Evolutionary conservation across 2,329 filamentous ascomycete genomes (phyloP).

Genomic region (Knufia fluminis): DNA sequence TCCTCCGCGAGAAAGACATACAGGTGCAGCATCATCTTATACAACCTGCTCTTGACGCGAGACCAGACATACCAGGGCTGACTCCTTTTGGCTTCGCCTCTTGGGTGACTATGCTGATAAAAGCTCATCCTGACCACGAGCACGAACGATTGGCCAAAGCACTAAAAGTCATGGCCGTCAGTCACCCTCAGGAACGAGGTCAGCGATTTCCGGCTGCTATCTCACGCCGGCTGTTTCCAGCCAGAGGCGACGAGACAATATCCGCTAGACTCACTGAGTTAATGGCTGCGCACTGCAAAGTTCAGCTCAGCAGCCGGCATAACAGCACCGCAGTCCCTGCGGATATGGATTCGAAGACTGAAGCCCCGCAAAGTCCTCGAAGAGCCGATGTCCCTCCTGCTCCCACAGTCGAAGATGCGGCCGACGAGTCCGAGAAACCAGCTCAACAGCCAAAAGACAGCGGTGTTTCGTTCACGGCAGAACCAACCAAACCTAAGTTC

Average conservation of each 20-base stretch:
- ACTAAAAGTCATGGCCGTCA: constrained; percentile 62
- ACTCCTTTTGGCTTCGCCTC: constrained; percentile 59
- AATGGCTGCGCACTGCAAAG: constrained; percentile 45
- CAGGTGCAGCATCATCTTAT: constrained; percentile 56
- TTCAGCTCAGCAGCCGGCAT: constrained; percentile 31
- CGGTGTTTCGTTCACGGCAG: not conserved
- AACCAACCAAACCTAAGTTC: constrained; percentile 27
- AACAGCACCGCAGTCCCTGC: constrained; percentile 24
- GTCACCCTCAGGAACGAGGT: constrained; percentile 52
- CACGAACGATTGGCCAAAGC: constrained; percentile 60
- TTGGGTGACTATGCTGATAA: constrained; percentile 65
- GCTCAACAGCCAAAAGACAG: not conserved
- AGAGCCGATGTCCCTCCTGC: constrained; percentile 14
- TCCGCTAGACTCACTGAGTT: constrained; percentile 53
- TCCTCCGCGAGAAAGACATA: constrained; percentile 45
- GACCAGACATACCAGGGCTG: constrained; percentile 54
- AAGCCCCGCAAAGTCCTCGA: not conserved
- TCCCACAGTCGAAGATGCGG: constrained; percentile 9
- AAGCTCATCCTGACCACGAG: constrained; percentile 68
- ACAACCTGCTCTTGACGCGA: constrained; percentile 43
- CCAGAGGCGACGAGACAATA: constrained; percentile 45
- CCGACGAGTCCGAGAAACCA: constrained; percentile 27
- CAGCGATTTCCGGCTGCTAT: constrained; percentile 74
- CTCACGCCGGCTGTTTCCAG: constrained; percentile 62
- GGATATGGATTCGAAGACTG: constrained; percentile 30